Evolutionary conservation across 1,284 basidiomycete species (phyloP).

Genomic region (Melampsora americana): DNA sequence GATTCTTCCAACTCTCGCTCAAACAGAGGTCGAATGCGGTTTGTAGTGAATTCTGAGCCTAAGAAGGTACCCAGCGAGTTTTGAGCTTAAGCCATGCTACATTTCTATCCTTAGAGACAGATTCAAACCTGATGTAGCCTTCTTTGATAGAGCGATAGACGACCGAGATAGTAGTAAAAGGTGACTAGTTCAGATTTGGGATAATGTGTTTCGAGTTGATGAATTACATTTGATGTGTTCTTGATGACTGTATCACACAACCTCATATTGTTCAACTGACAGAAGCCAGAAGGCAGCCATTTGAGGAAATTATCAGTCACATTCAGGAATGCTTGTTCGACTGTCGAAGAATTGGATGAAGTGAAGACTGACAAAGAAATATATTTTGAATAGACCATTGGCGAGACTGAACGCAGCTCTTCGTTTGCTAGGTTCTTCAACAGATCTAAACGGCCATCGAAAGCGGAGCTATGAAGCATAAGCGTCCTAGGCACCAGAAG

Average conservation of each 20-base stretch:
- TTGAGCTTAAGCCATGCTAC: neutral
- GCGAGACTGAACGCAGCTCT: slow-evolving; percentile 51
- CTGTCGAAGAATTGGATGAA: neutral
- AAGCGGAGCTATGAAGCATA: slow-evolving; percentile 6
- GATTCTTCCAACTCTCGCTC: slow-evolving; percentile 48
- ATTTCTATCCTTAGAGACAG: neutral
- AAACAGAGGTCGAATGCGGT: slow-evolving; percentile 55
- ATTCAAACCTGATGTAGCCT: slow-evolving; percentile 52
- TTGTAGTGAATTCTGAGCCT: slow-evolving; percentile 53
- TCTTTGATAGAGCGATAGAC: slow-evolving; percentile 55
- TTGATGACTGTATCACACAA: slow-evolving; percentile 57
- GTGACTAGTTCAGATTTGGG: slow-evolving; percentile 54
- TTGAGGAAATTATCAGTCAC: neutral
- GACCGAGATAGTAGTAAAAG: slow-evolving; percentile 56
- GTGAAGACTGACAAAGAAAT: slow-evolving; percentile 48
- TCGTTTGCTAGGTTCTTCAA: slow-evolving; percentile 47
- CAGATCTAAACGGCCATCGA: slow-evolving; percentile 13
- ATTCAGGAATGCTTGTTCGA: neutral
- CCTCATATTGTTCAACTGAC: slow-evolving; percentile 54
- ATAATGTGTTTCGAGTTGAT: slow-evolving; percentile 52
- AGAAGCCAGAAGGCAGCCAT: slow-evolving; percentile 10
- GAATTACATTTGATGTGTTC: slow-evolving; percentile 54
- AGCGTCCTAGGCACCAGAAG: slow-evolving; percentile 9
- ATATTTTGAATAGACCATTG: slow-evolving; percentile 51
- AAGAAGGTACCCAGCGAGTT: neutral